Conservation (phyloP, 495 filamentous ascomycete genomes). For the Penicillium lividum region DNA sequence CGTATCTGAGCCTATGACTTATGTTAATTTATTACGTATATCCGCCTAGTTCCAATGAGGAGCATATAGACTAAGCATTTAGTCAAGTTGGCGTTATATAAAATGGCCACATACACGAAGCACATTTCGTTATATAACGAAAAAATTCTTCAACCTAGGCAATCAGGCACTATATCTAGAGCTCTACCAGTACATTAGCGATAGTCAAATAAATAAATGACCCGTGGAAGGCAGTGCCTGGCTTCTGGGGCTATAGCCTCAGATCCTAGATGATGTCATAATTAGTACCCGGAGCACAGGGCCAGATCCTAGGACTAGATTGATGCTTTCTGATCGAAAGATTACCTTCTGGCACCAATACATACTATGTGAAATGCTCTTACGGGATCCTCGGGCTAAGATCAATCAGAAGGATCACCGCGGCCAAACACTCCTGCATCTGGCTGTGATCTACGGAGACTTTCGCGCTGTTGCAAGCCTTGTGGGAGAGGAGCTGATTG, state of each 20-base stretch:
- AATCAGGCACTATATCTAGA: no score
- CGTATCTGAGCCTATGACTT: no score
- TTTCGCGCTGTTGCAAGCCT: neutral
- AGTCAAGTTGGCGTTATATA: no score
- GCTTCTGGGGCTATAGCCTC: neutral
- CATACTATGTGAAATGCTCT: neutral
- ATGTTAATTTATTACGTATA: no score
- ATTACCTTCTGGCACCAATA: neutral
- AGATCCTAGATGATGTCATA: neutral
- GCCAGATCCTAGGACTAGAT: neutral
- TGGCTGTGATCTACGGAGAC: slow-evolving; percentile 9
- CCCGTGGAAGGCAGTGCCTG: no score
- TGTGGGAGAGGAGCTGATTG: neutral
- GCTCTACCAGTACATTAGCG: no score
- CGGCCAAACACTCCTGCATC: slow-evolving; percentile 2
- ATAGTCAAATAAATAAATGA: no score
- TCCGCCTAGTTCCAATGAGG: no score
- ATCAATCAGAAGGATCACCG: neutral
- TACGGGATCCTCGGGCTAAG: neutral
- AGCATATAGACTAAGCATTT: no score
- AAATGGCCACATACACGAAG: no score
- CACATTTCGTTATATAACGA: no score
- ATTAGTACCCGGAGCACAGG: neutral
- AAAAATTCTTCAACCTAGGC: no score
- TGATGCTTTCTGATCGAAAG: neutral